Percentiles rank a stretch among this genome's conserved stretches.
Conservation (phyloP, 495 filamentous ascomycete genomes). For the Aspergillus olivimuriae region DNA sequence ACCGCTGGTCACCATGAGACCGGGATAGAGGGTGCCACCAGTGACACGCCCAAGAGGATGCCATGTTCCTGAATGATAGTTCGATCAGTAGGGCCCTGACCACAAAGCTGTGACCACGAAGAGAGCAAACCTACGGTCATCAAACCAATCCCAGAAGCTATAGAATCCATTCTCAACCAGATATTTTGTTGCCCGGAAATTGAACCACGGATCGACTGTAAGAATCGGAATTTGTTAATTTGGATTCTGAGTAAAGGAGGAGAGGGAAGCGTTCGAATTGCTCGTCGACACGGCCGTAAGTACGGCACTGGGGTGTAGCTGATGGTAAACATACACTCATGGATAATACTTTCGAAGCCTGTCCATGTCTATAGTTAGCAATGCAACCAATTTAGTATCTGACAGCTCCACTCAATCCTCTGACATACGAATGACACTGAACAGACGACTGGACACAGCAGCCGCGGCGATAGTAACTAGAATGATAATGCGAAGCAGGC, state of each 20-base stretch:
- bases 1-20: conserved; percentile 98
- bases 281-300: not conserved
- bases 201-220: conserved; percentile 99
- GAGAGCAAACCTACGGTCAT: conserved; percentile 69
- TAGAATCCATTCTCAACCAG: conserved; percentile 95
- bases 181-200: conserved; percentile 98
- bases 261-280: not conserved
- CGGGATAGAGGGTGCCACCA: conserved; percentile 95
- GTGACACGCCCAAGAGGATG: conserved; percentile 98
- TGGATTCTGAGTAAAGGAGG: conserved; percentile 1
- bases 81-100: no score
- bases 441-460: conserved; percentile 88
- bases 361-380: conserved; percentile 25
- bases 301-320: not conserved
- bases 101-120: no score
- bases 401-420: not conserved
- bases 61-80: conserved; percentile 98
- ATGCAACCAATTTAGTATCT: conserved; percentile 10
- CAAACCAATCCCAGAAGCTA: conserved; percentile 99
- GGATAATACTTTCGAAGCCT: conserved; percentile 99
- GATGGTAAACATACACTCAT: conserved; percentile 73
- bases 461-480: conserved; percentile 87
- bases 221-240: conserved; percentile 16
- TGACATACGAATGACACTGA: conserved; percentile 91
- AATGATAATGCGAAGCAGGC: conserved; percentile 85